Base-by-base conservation (phyloP, 345 rosid species). In the Lumnitzera littorea region DNA sequence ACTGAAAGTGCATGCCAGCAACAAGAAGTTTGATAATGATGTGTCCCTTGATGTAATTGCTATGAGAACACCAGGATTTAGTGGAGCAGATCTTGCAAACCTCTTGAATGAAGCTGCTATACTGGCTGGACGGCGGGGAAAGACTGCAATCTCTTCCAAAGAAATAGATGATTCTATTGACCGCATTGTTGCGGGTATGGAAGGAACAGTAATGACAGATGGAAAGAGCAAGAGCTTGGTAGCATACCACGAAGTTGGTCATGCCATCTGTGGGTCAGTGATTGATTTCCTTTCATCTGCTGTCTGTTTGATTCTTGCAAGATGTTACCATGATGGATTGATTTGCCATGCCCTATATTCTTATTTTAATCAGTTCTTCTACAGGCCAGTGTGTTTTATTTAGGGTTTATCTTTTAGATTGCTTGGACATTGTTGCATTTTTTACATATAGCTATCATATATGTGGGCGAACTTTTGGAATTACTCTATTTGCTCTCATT, bases 161-260 rank as follows among this genome's bases (percentile, higher is more conserved):
- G 98, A 91, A 72, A 79, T 91, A 60, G 98, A 91, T 69, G 98
- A 91, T 74, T 87, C 98, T 29, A 91, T 91, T 72, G 98, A 91
- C 77, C 80, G 98, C 72, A 91, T 91, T 64, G 98, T 91, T 62
- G 98, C 98, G 53, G 98, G 98, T 51, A 91, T 91, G 98, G 98
- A 91, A 72, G 98, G 98, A 71, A 91, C 98, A 0, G 96, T 91
- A n/a, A 91, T 91, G 98, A 91, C 96, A 0, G 98, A 91, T 64
- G 89, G 98, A 46, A 91, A 91, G 82, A 87, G 98, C 66, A 91
- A 91, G 69, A 91, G 98, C 79, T 78, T 91, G 67, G 96, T 91
- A 65, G 95, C 98, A 20, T 89, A 91, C 81, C 98, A 91, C 64
- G 98, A 91, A 81, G 98, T 91, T 54, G 96, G 98, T 55, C 98